Percentiles rank a stretch among this genome's conserved stretches.
These are phyloP conservation scores for Penicillium fuscoglaucum DNA, from an alignment of 2,329 filamentous ascomycete species.

Conservation along the genomic window DNA sequence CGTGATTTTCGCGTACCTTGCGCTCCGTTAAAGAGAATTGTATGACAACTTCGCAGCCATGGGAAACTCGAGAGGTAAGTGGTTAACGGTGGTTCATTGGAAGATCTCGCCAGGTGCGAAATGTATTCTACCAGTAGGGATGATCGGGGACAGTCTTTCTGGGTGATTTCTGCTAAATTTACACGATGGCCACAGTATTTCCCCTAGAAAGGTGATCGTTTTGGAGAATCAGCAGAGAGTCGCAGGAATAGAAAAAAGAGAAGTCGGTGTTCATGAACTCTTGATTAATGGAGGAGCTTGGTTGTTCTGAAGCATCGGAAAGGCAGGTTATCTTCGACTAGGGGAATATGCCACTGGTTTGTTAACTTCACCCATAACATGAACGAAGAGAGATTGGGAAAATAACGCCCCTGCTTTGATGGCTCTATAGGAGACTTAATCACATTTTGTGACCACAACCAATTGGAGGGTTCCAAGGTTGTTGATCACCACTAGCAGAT, in stretches of 20 bases:
- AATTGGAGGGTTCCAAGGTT: too few relatives aligned
- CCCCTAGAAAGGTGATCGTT: background rate
- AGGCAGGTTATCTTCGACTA: background rate
- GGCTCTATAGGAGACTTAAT: background rate
- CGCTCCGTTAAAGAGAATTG: background rate
- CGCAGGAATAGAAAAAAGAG: background rate
- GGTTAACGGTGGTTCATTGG: background rate
- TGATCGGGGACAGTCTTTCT: background rate
- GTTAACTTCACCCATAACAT: background rate
- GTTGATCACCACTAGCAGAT: background rate
- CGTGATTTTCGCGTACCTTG: too few relatives aligned
- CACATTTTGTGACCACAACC: background rate
- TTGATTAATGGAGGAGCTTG: background rate
- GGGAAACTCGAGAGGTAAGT: background rate
- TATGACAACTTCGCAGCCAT: background rate
- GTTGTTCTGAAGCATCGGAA: too few relatives aligned
- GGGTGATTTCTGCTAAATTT: background rate
- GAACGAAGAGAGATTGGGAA: background rate
- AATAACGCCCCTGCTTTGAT: background rate
- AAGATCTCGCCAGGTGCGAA: background rate
- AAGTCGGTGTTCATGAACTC: too few relatives aligned
- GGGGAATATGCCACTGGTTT: background rate
- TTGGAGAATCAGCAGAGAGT: background rate
- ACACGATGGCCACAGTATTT: background rate
- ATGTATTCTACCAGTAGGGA: background rate